These are phyloP conservation scores for Aspergillus steynii DNA, from an alignment of 495 filamentous ascomycete genomes.

Conservation along the genomic window DNA sequence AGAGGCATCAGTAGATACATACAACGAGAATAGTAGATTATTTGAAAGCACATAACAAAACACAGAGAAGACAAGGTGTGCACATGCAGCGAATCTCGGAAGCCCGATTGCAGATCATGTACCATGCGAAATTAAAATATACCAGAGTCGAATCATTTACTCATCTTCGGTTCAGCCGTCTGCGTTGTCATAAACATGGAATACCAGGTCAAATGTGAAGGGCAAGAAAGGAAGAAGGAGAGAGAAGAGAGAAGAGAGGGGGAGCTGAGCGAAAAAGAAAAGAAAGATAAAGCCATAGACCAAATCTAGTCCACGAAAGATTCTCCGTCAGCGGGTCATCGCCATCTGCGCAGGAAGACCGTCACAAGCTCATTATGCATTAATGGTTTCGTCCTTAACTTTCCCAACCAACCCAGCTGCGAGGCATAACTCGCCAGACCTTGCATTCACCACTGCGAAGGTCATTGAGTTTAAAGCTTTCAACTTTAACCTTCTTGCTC, in stretches of 20 bases:
- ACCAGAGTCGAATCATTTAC: slow-evolving; percentile 28
- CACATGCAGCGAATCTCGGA: slow-evolving; percentile 9
- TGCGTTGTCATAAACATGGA: slow-evolving; percentile 6
- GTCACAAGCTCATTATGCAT: slow-evolving; percentile 12
- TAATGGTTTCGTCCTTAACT: slow-evolving; percentile 26
- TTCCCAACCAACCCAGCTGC: slow-evolving; percentile 90
- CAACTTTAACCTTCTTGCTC: slow-evolving; percentile 89
- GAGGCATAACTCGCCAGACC: slow-evolving; percentile 94
- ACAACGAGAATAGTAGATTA: slow-evolving; percentile 28
- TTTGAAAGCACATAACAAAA: slow-evolving; percentile 13
- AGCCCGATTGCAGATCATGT: slow-evolving; percentile 17
- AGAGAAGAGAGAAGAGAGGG: neutral
- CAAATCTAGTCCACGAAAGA: slow-evolving; percentile 3
- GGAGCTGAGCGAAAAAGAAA: slow-evolving; percentile 1
- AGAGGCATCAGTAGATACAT: slow-evolving; percentile 23
- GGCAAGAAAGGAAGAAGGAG: slow-evolving; percentile 1
- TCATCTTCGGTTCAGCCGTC: slow-evolving; percentile 17
- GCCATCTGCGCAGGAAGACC: neutral
- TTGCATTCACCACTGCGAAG: slow-evolving; percentile 92
- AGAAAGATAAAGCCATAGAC: slow-evolving; percentile 6
- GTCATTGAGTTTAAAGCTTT: slow-evolving; percentile 92
- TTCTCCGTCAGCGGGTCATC: slow-evolving; percentile 15
- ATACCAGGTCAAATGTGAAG: slow-evolving; percentile 4
- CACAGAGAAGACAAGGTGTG: slow-evolving; percentile 2
- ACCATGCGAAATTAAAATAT: slow-evolving; percentile 24